These are phyloP conservation scores for Penicillium sclerotigenum DNA, from an alignment of 2,329 filamentous ascomycete genomes.

Conservation along the genomic window DNA sequence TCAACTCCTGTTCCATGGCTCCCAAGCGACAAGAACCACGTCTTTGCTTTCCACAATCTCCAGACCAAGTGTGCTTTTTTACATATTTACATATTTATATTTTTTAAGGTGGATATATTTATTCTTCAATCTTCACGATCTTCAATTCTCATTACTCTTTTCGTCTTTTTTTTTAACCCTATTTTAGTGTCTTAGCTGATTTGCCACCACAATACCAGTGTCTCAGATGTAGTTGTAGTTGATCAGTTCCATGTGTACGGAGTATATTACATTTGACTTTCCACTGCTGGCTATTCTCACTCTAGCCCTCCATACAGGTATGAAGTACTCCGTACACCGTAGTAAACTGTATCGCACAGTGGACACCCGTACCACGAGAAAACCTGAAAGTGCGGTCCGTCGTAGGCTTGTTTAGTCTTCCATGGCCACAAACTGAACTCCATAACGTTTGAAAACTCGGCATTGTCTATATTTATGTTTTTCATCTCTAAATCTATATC, in stretches of 20 bases:
- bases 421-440: background rate
- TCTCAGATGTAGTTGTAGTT: conserved; percentile 13
- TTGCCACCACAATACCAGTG: conserved; percentile 11
- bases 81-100: too few relatives aligned
- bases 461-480: conserved; percentile 1
- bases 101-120: too few relatives aligned
- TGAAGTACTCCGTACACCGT: background rate
- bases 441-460: background rate
- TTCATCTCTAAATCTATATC: background rate
- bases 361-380: conserved; percentile 2
- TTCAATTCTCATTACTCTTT: background rate
- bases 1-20: conserved; percentile 11
- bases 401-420: background rate
- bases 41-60: background rate
- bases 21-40: conserved; percentile 14
- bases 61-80: too few relatives aligned
- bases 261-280: conserved; percentile 16
- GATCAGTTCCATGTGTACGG: conserved; percentile 6
- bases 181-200: background rate
- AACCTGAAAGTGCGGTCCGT: background rate
- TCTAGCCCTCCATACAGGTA: background rate
- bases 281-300: conserved; percentile 14
- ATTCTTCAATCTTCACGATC: conserved; percentile 1
- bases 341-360: conserved; percentile 2
- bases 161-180: background rate